A percentile compares a stretch with the other conserved stretches of the same genome.
These are phyloP conservation scores for Lepidium campestre DNA, from an alignment of 441 rosid species.

Conservation along the genomic window DNA sequence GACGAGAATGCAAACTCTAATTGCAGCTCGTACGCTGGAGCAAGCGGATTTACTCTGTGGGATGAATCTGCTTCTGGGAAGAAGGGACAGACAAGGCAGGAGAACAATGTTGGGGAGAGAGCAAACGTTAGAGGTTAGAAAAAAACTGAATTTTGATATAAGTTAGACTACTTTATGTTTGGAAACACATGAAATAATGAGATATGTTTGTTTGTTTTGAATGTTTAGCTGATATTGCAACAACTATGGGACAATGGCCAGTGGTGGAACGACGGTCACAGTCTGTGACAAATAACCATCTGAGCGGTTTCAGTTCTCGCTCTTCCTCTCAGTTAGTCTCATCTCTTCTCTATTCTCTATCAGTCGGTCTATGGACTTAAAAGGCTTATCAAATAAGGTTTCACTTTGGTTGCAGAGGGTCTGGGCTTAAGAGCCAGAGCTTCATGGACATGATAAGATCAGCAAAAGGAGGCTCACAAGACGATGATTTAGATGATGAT, in stretches of 20 bases:
- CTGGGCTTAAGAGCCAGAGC: conserved; percentile 60
- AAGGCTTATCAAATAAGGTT: conserved; percentile 11
- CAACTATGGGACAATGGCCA: conserved; percentile 46
- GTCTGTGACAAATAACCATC: conserved; percentile 51
- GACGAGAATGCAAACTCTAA: conserved; percentile 50
- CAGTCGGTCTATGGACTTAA: not conserved
- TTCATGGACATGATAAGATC: conserved; percentile 90
- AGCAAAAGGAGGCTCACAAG: conserved; percentile 56
- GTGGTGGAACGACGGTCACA: conserved; percentile 41
- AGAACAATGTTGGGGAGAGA: conserved; percentile 47
- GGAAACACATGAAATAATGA: not conserved
- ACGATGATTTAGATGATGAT: conserved; percentile 69
- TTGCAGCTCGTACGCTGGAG: conserved; percentile 47
- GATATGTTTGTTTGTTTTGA: not conserved
- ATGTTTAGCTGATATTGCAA: conserved; percentile 37
- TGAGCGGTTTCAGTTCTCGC: conserved; percentile 57
- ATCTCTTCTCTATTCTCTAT: conserved; percentile 10
- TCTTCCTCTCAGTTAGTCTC: conserved; percentile 66
- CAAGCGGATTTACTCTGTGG: conserved; percentile 65
- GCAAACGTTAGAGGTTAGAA: conserved; percentile 50
- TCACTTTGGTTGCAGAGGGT: conserved; percentile 42
- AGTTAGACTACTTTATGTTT: not conserved
- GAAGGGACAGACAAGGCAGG: conserved; percentile 95
- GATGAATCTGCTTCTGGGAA: conserved; percentile 59
- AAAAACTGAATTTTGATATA: not conserved